Conservation (phyloP, 2,329 filamentous ascomycete species). For the Curvularia eragrostidis region DNA sequence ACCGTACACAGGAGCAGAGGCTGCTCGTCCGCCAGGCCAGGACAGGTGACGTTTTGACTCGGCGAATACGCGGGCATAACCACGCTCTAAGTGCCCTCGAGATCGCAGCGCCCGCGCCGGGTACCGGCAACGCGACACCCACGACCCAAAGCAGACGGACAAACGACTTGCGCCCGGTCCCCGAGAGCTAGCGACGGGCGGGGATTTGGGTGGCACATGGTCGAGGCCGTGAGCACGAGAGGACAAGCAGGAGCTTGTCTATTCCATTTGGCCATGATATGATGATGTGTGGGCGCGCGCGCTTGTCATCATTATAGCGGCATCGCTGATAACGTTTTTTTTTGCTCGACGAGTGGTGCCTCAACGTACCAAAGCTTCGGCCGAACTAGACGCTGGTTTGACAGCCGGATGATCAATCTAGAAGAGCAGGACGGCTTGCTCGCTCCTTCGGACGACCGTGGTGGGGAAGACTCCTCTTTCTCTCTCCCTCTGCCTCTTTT, state of each 20-base stretch:
- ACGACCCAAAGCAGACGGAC: constrained; percentile 33
- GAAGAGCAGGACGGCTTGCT: not conserved
- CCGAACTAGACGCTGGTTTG: constrained; percentile 24
- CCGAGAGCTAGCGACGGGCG: constrained; percentile 1
- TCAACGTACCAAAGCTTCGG: constrained; percentile 26
- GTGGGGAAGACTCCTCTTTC: constrained; percentile 17
- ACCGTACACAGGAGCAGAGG: constrained; percentile 22
- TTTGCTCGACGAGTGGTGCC: constrained; percentile 11
- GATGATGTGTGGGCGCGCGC: not conserved
- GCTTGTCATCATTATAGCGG: constrained; percentile 12
- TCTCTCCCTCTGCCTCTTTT: not conserved
- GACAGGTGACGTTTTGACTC: constrained; percentile 28
- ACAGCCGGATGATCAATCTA: constrained; percentile 22
- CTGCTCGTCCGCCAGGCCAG: constrained; percentile 21
- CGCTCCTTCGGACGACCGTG: constrained; percentile 11
- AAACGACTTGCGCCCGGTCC: constrained; percentile 17
- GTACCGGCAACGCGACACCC: constrained; percentile 26
- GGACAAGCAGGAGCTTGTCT: not conserved
- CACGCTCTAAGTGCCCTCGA: constrained; percentile 13
- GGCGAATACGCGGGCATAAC: constrained; percentile 21
- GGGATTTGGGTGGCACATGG: constrained; percentile 6
- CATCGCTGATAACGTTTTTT: constrained; percentile 29
- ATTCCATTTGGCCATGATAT: not conserved
- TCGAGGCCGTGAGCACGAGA: constrained; percentile 28
- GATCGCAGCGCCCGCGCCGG: constrained; percentile 24